A percentile compares a stretch with the other conserved stretches of the same genome.
These are phyloP conservation scores for Elongisporangium undulatum DNA, from an alignment of 352 stramenopile species.

Conservation along the genomic window DNA sequence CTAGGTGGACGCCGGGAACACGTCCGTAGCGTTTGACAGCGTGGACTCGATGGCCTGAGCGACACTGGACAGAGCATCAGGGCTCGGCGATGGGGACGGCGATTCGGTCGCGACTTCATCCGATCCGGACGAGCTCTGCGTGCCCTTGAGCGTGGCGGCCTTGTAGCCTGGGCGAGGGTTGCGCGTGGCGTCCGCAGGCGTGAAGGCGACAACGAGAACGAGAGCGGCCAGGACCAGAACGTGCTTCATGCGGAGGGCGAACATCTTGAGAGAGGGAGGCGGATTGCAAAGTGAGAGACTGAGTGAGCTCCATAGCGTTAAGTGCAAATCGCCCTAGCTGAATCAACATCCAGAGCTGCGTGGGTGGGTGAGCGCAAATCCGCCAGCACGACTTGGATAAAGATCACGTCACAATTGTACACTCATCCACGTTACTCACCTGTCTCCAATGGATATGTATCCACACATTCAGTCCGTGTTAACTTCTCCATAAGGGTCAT, in stretches of 20 bases:
- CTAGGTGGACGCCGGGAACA: not conserved
- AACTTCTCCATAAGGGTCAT: no score
- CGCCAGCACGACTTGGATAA: not conserved
- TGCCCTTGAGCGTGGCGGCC: not conserved
- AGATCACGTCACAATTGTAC: not conserved
- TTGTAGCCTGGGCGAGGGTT: not conserved
- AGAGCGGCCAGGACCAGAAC: not conserved
- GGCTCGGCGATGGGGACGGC: not conserved
- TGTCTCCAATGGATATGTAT: not conserved
- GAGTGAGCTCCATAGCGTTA: not conserved
- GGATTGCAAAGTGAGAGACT: not conserved
- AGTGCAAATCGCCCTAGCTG: not conserved
- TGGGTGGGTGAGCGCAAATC: not conserved
- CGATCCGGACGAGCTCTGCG: not conserved
- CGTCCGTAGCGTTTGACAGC: not conserved
- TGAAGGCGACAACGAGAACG: not conserved
- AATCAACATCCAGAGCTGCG: not conserved
- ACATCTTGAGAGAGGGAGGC: not conserved
- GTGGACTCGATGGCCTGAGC: not conserved
- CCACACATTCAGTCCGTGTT: not conserved
- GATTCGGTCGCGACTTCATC: not conserved
- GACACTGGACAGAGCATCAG: not conserved
- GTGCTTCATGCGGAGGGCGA: not conserved
- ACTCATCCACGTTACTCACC: not conserved
- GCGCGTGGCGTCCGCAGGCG: not conserved